Base-by-base conservation (phyloP, 768 basidiomycete genomes). In the Tulasnella sp. region DNA sequence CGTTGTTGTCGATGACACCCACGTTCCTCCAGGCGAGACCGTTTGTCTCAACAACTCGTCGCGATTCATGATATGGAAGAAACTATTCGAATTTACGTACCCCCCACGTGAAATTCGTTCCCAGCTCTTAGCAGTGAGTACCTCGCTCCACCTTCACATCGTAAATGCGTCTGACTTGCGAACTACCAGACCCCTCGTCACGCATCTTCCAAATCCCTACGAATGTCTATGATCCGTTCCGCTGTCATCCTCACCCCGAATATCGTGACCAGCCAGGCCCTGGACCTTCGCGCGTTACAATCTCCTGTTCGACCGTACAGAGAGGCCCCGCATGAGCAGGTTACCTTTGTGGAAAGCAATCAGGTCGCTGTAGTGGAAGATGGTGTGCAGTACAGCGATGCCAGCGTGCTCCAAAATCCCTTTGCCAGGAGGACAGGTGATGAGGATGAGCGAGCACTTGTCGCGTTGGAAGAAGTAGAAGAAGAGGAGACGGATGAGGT, bases 211-310 rank as follows among this genome's bases (percentile, higher is more conserved):
- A 74, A 79, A 21, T 74, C 78, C 2, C 74, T 83, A 1, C 79
- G 85, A 27, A 75, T 89, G 60, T 85, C 83, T 1, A 84, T 89
- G 82, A 85, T 89, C 31, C 75, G 80, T 24, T 80, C 80, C 56
- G 83, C 83, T 0, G 79, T 85, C 64, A 84, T 89, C 3, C 85
- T 87, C 69, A 79, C 80, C 0, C 86, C 85, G 1, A 85, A 85
- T 61, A 29, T 30, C 25, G 19, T 34, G 17, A 4, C 44, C 43
- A 30, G 22, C 34, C 49, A 30, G 15, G 30, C 60, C 19, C 62
- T 56, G 10, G 63, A 63, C 27, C 74, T 87, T 1, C 74, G 78
- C 7, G 73, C 84, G 30, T 74, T 87, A 2, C 78, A 82, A 66
- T 80, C 76, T 12, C 83, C 83, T 0, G 69, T 69, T 25, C 64